A percentile compares a stretch with the other conserved stretches of the same genome.
Conservation (phyloP, 371 early-diverging fungal genomes). For the Mucor velutinosus region DNA sequence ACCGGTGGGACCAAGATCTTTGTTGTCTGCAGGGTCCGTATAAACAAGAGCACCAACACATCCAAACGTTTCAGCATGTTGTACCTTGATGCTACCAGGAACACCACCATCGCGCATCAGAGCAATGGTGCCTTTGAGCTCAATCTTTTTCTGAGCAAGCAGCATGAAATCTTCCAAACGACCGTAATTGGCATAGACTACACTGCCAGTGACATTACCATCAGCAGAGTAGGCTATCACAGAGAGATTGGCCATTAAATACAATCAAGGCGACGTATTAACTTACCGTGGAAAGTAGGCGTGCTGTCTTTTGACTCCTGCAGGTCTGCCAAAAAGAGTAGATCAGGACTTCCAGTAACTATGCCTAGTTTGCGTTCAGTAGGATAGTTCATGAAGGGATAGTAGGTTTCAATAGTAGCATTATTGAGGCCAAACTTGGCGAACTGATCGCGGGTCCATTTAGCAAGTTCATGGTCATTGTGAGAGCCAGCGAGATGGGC, state of each 20-base stretch:
- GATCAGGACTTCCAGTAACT: conserved; percentile 46
- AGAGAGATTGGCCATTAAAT: not conserved
- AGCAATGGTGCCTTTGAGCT: conserved; percentile 54
- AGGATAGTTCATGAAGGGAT: conserved; percentile 64
- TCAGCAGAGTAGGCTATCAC: conserved; percentile 54
- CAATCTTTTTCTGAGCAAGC: conserved; percentile 38
- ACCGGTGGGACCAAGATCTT: conserved; percentile 23
- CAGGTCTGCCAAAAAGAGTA: conserved; percentile 55
- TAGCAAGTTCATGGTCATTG: conserved; percentile 46
- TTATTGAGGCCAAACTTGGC: conserved; percentile 53
- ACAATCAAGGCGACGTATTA: not conserved
- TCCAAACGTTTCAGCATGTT: conserved; percentile 61
- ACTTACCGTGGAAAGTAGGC: conserved; percentile 63
- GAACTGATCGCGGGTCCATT: conserved; percentile 60
- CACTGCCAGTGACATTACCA: conserved; percentile 62
- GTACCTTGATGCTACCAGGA: conserved; percentile 65
- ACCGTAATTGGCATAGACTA: conserved; percentile 74
- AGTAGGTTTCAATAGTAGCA: conserved; percentile 58
- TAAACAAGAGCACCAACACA: conserved; percentile 63
- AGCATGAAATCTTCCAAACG: conserved; percentile 62
- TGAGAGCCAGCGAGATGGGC: conserved; percentile 55
- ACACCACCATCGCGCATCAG: conserved; percentile 63
- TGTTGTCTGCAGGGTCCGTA: conserved; percentile 57
- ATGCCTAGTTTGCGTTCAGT: conserved; percentile 54
- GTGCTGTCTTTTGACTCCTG: conserved; percentile 52